A percentile compares a stretch with the other conserved stretches of the same genome.
phyloP scores from a whole-genome alignment of 2,329 filamentous ascomycete species.

The Colletotrichum shisoi region DNA sequence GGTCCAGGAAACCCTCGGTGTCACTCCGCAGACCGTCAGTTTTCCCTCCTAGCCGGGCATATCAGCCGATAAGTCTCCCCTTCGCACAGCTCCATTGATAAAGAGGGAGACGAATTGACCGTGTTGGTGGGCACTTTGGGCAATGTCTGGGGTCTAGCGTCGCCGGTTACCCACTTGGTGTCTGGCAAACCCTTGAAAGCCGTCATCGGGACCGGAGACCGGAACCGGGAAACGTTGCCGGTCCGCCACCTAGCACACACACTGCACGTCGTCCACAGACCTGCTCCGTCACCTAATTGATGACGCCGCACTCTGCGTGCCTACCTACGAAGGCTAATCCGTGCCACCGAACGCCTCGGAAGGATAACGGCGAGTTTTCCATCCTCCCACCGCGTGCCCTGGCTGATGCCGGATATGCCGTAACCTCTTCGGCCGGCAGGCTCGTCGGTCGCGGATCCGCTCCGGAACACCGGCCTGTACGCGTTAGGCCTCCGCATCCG shows the following conservation, averaged over 20 bases:
- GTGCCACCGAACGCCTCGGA: no score
- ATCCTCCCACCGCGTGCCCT: no score
- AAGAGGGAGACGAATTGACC: neutral
- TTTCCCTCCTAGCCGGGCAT: neutral
- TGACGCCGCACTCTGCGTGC: no score
- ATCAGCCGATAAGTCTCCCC: slow-evolving; percentile 18
- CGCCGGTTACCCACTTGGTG: neutral
- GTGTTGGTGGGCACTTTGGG: slow-evolving; percentile 9
- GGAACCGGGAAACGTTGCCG: slow-evolving; percentile 32
- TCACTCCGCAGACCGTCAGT: neutral
- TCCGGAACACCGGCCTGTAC: no score
- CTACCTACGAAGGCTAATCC: no score
- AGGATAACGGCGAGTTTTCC: no score
- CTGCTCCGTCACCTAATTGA: neutral
- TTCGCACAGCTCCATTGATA: neutral
- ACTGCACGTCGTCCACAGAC: neutral
- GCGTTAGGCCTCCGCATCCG: no score
- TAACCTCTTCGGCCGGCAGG: no score
- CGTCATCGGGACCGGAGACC: slow-evolving; percentile 35
- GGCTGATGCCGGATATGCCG: no score
- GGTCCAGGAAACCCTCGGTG: slow-evolving; percentile 6
- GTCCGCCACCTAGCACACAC: neutral
- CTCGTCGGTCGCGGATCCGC: no score
- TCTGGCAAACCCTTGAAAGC: neutral
- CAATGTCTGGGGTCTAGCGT: slow-evolving; percentile 27